A percentile compares a stretch with the other conserved stretches of the same genome.
Evolutionary conservation across 75 land plant genomes (phyloP).

Genomic region (Sequoia sempervirens): DNA sequence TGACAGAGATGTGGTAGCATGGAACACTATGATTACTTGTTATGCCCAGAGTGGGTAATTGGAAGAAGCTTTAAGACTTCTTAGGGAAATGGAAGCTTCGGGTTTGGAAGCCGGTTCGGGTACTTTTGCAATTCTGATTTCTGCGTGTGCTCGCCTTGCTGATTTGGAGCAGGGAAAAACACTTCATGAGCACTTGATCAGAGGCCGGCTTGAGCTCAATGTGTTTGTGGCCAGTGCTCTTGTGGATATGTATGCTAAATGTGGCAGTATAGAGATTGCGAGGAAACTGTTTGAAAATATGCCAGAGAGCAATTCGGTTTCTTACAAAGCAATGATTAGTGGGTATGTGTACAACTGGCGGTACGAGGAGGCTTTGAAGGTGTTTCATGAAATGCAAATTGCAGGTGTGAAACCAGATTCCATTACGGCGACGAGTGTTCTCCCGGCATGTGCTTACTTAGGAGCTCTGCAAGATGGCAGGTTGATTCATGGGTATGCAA

Average conservation of each 20-base stretch:
- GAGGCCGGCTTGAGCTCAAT: slow-evolving; percentile 12
- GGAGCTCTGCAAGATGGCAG: slow-evolving; percentile 4
- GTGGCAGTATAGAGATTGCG: slow-evolving; percentile 25
- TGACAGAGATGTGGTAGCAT: slow-evolving; percentile 21
- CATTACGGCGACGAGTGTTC: not conserved
- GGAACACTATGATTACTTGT: slow-evolving; percentile 40
- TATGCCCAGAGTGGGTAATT: slow-evolving; percentile 20
- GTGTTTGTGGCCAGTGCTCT: slow-evolving; percentile 26
- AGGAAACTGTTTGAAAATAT: slow-evolving; percentile 26
- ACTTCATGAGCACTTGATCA: slow-evolving; percentile 17
- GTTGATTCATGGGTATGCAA: slow-evolving; percentile 15
- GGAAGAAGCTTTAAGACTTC: slow-evolving; percentile 21
- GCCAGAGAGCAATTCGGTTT: slow-evolving; percentile 11
- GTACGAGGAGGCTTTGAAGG: slow-evolving; percentile 25
- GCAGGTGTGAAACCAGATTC: slow-evolving; percentile 4
- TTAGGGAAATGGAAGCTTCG: slow-evolving; percentile 18
- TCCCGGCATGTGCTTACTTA: slow-evolving; percentile 9
- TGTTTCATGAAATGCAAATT: slow-evolving; percentile 23
- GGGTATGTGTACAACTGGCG: slow-evolving; percentile 30
- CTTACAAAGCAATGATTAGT: slow-evolving; percentile 35
- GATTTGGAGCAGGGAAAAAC: slow-evolving; percentile 22
- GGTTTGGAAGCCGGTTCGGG: slow-evolving; percentile 19
- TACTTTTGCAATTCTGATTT: slow-evolving; percentile 24
- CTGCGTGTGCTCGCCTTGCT: slow-evolving; percentile 21
- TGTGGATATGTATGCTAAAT: slow-evolving; percentile 40